Evolutionary conservation across 106 monocot genomes (phyloP), one percentile per base, ranked within the genome.

Genomic region (Phalaenopsis aphrodite): DNA sequence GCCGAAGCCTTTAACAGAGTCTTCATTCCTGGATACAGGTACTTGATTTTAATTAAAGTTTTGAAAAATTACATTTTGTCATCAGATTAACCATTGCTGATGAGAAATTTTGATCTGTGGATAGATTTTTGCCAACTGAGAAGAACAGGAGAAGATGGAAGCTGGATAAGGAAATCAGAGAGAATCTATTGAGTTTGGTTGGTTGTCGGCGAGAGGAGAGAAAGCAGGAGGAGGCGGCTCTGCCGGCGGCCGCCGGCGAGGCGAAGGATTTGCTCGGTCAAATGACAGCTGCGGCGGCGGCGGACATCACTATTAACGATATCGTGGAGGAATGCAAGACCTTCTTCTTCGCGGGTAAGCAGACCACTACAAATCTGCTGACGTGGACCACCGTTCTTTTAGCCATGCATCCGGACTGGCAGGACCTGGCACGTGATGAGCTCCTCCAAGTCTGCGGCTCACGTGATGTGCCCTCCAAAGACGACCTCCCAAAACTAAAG

Each of bases 261-360:
- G 74, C 68, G 8, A 91, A 84, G 74, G 91, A 94, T 80, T 72
- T 94, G 72, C 80, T 94, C 2, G 92, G 91, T 5, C 85, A 85
- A n/a, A 89, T 94, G 91, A 91, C 92, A 30, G 30, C 30, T 41
- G 18, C 75, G 45, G 42, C 45, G 11, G 19, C 77, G 82, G 41
- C 80, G 67, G 21, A 49, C 46, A 84, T 86, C 58, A 73, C 83
- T 5, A 77, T 85, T 9, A 42, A 72, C n/a, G 92, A 92, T 61
- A 90, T 92, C 75, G 86, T 95, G 78, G 95, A 92, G 86, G 95
- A 95, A 84, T 95, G 95, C 86, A 95, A 95, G 92, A 95, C 95
- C 5, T 95, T 95, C 89, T 90, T 90, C 87, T 95, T 95, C 90
- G 95, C 95, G 21, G 95, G 95, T 21, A 95, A 90, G 86, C 92